Evolutionary conservation across 257 asterid genomes (phyloP).

Genomic region (Solanum acaule): DNA sequence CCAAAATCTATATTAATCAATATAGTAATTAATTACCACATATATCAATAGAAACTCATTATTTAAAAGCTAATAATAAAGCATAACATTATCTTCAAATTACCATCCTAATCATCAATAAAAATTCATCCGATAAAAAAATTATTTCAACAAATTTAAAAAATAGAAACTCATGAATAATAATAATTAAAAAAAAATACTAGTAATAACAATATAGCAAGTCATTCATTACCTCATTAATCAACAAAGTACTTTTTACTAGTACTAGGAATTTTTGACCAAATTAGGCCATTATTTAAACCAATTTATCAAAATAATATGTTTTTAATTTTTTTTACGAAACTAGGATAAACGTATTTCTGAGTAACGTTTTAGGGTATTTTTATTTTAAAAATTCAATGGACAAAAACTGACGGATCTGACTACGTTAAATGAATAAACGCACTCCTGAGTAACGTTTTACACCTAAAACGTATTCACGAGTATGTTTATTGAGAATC

Average conservation of each 20-base stretch:
- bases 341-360: too few relatives aligned
- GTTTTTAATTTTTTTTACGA: too few relatives aligned
- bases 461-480: too few relatives aligned
- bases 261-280: neutral
- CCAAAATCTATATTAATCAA: neutral
- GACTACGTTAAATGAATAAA: too few relatives aligned
- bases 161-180: slow-evolving; percentile 17
- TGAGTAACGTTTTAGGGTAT: too few relatives aligned
- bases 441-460: too few relatives aligned
- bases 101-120: neutral
- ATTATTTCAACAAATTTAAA: neutral
- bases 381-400: too few relatives aligned
- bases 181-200: too few relatives aligned
- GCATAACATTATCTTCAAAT: neutral
- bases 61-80: neutral
- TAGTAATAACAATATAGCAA: neutral
- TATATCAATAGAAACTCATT: neutral
- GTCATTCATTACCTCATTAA: neutral
- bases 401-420: too few relatives aligned
- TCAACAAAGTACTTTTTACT: neutral
- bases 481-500: too few relatives aligned
- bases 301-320: too few relatives aligned
- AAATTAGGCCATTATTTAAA: too few relatives aligned
- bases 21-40: neutral
- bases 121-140: neutral